Evolutionary conservation across 2,329 filamentous ascomycete genomes (phyloP), one percentile per base, ranked within the genome.

Genomic region (Cephalotrichum gorgonifer): DNA sequence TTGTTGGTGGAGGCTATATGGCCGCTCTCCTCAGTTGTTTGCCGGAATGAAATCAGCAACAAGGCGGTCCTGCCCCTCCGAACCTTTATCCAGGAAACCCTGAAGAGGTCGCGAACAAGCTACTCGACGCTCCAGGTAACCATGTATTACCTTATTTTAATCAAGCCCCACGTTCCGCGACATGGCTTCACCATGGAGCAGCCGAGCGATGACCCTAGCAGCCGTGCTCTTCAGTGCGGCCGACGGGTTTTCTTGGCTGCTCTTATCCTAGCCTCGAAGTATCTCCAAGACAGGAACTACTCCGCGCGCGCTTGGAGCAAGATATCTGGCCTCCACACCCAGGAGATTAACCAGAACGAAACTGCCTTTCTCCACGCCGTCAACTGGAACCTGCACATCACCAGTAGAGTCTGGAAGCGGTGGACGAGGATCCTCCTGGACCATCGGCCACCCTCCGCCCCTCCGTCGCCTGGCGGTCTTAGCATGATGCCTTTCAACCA

Each of bases 291-390:
- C 64, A 85, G 91, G 57, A 98, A 97, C 69, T 98, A 95, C 68
- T 97, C 93, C 14, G 89, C 93, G 44, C 84, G 91, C 50, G 93
- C 93, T 39, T 98, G 93, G 93, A 97, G 91, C 67, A 97, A 95
- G 74, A 98, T 98, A 58, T 97, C 93, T 17, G 93, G 93, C n/a
- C 74, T 98, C 50, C 88, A 87, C 63, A 90, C 89, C 3, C 74
- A 79, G 50, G 93, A 98, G 69, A 97, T 98, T 67, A 97, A 97
- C 68, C 85, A 89, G 61, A 97, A 97, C 64, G 93, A 98, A 70
- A 85, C 94, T 65, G 83, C 87, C 17, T 98, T 97, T 64, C 76
- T 98, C 43, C 71, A 85, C 53, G 87, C 90, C 43, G 88, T 98
- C 54, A 84, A 88, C 64, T 98, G 91, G 90, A 88, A 89, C 60